Evolutionary conservation across 495 filamentous ascomycete genomes (phyloP).

Genomic region (Beverwykella pulmonaria): DNA sequence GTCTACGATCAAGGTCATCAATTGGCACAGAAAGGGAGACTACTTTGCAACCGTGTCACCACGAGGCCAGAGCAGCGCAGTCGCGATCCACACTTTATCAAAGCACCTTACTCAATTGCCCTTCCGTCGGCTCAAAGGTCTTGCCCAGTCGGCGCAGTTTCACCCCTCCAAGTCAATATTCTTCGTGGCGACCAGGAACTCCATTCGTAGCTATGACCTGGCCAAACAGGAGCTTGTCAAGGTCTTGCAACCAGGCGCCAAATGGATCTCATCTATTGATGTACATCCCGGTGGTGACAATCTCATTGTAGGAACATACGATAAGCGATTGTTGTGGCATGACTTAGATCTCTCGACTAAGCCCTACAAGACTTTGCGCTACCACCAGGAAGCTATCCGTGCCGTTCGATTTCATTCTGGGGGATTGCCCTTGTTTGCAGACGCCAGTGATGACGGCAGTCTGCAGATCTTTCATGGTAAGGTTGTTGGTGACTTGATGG

Average conservation of each 20-base stretch:
- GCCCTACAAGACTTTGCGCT: conserved; percentile 94
- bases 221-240: conserved; percentile 85
- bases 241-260: conserved; percentile 85
- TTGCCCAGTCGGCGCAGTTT: conserved; percentile 88
- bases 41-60: conserved; percentile 94
- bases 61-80: conserved; percentile 72
- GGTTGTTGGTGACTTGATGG: conserved; percentile 89
- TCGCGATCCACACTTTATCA: conserved; percentile 91
- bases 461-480: conserved; percentile 96
- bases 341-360: conserved; percentile 87
- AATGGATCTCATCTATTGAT: conserved; percentile 93
- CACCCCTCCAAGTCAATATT: conserved; percentile 90
- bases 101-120: conserved; percentile 94
- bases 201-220: conserved; percentile 89
- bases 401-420: conserved; percentile 83
- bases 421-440: conserved; percentile 84
- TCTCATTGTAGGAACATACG: conserved; percentile 89
- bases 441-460: conserved; percentile 89
- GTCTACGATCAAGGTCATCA: conserved; percentile 82
- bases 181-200: conserved; percentile 92
- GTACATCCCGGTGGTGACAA: conserved; percentile 94
- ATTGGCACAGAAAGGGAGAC: conserved; percentile 92
- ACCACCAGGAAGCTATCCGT: conserved; percentile 88
- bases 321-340: conserved; percentile 93
- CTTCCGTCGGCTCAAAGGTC: conserved; percentile 81